phyloP scores from a whole-genome alignment of 805 yeast species.

The Ogataea nonfermentans region DNA sequence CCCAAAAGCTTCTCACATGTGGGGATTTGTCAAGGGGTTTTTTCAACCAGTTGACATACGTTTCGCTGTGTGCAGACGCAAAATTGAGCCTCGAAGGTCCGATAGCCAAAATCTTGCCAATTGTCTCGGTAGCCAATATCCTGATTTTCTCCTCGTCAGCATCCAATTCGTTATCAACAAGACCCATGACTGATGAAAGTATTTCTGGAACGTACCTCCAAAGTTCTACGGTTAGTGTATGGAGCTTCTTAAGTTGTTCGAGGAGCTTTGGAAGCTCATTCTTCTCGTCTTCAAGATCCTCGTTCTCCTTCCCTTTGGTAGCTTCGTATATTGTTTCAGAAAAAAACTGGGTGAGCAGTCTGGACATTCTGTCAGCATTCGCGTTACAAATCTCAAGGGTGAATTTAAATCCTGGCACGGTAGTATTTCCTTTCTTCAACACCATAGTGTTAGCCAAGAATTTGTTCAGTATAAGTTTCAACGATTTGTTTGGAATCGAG shows the following conservation, averaged over 20 bases:
- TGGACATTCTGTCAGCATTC: conserved; percentile 69
- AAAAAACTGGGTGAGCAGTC: conserved; percentile 74
- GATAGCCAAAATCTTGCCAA: conserved; percentile 61
- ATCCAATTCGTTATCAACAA: conserved; percentile 74
- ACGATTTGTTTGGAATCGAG: conserved; percentile 55
- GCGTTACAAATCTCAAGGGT: conserved; percentile 66
- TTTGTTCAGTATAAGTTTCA: conserved; percentile 63
- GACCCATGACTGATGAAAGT: conserved; percentile 69
- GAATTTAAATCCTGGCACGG: conserved; percentile 62
- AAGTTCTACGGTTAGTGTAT: conserved; percentile 57
- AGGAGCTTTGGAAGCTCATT: conserved; percentile 14
- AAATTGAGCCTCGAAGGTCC: conserved; percentile 55
- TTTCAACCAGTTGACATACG: conserved; percentile 71
- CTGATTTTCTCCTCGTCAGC: conserved; percentile 68
- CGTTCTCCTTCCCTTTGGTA: conserved; percentile 25
- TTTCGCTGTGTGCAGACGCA: conserved; percentile 51
- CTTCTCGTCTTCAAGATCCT: conserved; percentile 25
- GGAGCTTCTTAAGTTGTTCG: conserved; percentile 57
- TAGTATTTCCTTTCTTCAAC: conserved; percentile 23
- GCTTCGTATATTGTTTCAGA: conserved; percentile 69
- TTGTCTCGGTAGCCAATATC: conserved; percentile 65
- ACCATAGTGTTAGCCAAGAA: conserved; percentile 42
- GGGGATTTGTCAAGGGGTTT: conserved; percentile 70
- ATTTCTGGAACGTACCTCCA: conserved; percentile 82
- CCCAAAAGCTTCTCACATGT: conserved; percentile 68